Evolutionary conservation across 176 grass and related monocot genomes (phyloP).

Genomic region (Guadua angustifolia): DNA sequence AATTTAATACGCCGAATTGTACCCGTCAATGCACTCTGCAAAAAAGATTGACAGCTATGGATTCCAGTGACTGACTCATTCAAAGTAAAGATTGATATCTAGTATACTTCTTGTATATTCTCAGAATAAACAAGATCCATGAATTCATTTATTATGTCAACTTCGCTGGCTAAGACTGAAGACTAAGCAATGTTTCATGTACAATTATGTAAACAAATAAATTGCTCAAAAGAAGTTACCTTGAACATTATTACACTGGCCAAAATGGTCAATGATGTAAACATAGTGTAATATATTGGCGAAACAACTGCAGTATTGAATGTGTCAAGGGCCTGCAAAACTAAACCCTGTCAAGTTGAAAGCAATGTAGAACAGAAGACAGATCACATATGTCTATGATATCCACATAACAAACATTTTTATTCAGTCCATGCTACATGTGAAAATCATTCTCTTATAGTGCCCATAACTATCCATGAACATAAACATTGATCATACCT

Average conservation of each 20-base stretch:
- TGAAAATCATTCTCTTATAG: not conserved
- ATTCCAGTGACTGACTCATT: slow-evolving; percentile 16
- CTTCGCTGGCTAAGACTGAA: not conserved
- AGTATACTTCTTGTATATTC: not conserved
- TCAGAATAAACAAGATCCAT: slow-evolving; percentile 17
- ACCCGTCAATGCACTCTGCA: not conserved
- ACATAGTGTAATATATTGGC: slow-evolving; percentile 84
- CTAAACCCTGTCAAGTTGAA: slow-evolving; percentile 31
- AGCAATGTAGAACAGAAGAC: slow-evolving; percentile 5
- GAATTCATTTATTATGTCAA: not conserved
- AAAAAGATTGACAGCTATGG: not conserved
- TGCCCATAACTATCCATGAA: not conserved
- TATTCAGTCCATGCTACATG: not conserved
- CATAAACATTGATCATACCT: slow-evolving; percentile 58
- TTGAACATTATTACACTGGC: slow-evolving; percentile 92
- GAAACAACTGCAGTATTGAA: slow-evolving; percentile 87
- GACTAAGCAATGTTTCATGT: slow-evolving; percentile 25
- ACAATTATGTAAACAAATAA: slow-evolving; percentile 29
- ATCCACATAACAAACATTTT: not conserved
- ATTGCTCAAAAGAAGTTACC: slow-evolving; percentile 45
- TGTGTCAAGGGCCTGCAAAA: slow-evolving; percentile 75
- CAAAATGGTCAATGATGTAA: slow-evolving; percentile 82
- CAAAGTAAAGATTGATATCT: slow-evolving; percentile 20
- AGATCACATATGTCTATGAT: not conserved
- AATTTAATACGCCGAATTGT: not conserved